Base-by-base conservation (phyloP, 495 filamentous ascomycete genomes). In the Lophiotrema nucula region DNA sequence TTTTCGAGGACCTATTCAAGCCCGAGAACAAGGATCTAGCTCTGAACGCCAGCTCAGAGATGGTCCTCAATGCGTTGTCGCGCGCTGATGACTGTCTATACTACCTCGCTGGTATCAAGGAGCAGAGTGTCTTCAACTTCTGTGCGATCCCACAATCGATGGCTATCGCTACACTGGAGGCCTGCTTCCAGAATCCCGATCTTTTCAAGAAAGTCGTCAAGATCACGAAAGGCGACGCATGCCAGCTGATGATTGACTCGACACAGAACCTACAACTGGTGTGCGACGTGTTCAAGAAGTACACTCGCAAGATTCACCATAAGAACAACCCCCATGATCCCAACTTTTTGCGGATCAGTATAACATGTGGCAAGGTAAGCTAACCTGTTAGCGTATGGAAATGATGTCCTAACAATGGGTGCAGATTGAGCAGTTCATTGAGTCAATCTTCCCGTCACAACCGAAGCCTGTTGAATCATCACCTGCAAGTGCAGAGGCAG, bases 51-150 rank as follows among this genome's bases (percentile, higher is more conserved):
- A 89, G 85, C 69, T 96, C 91, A 0, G 90, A 97, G 65, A 95
- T 98, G 92, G 84, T 96, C 19, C 76, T 97, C 35, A 88, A 92
- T 53, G 87, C 92, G 18, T 80, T 98, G 43, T 79, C 83, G 69
- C 90, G 96, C 62, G 90, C 84, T 25, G 89, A 95, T 59, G 90
- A 97, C 65, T 97, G 92, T 73, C 76, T 98, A 8, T 97, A 91
- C 77, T 98, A 98, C 77, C 88, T 98, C 74, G 95, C 95, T 21
- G 95, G 91, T 19, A 80, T 97, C 41, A 89, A 88, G 55, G 93
- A 98, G 71, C 93, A 97, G 75, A 93, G 88, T 70, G 90, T 96
- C n/a, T 98, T 98, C 86, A 97, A 98, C 78, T 98, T 98, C 70
- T 89, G 89, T 39, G 92, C 95, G 39, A 98, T 98, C 64, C 93